Evolutionary conservation across 768 basidiomycete species (phyloP).

Genomic region (Kwoniella pini): DNA sequence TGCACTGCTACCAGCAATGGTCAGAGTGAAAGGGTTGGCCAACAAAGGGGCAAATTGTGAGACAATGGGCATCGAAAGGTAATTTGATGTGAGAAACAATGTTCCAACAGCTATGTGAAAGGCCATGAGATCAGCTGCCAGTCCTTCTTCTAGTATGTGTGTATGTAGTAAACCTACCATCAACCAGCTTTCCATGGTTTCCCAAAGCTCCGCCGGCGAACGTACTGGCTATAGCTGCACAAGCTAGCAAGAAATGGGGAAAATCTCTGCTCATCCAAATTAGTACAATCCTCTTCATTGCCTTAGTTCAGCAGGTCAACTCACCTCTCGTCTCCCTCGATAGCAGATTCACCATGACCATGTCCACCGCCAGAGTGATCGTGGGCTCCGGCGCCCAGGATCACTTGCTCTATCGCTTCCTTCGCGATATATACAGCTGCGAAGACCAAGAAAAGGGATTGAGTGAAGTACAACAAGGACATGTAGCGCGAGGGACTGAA

Average conservation of each 20-base stretch:
- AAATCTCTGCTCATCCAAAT: constrained; percentile 37
- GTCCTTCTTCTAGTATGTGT: not conserved
- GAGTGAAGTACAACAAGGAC: constrained; percentile 70
- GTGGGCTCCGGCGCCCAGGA: constrained; percentile 59
- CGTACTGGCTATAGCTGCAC: constrained; percentile 35
- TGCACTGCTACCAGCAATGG: constrained; percentile 64
- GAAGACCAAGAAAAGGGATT: constrained; percentile 91
- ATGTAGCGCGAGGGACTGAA: constrained; percentile 43
- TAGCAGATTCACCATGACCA: constrained; percentile 63
- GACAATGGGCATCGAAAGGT: constrained; percentile 23
- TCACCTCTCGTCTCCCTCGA: constrained; percentile 43
- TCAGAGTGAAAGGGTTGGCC: constrained; percentile 73
- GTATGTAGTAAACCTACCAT: constrained; percentile 42
- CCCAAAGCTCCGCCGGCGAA: constrained; percentile 49
- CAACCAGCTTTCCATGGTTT: constrained; percentile 56
- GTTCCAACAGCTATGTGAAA: constrained; percentile 47
- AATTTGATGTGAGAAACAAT: constrained; percentile 36
- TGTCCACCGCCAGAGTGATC: constrained; percentile 47
- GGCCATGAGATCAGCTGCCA: constrained; percentile 1
- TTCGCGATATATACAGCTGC: constrained; percentile 94
- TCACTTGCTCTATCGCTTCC: constrained; percentile 88
- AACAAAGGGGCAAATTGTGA: constrained; percentile 56
- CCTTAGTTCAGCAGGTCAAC: constrained; percentile 9
- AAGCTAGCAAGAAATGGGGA: constrained; percentile 35
- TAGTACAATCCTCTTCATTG: not conserved